Percentiles rank a stretch among this genome's conserved stretches.
These are phyloP conservation scores for Umbelopsis sp. DNA, from an alignment of 371 early-diverging fungal genomes.

Conservation along the genomic window DNA sequence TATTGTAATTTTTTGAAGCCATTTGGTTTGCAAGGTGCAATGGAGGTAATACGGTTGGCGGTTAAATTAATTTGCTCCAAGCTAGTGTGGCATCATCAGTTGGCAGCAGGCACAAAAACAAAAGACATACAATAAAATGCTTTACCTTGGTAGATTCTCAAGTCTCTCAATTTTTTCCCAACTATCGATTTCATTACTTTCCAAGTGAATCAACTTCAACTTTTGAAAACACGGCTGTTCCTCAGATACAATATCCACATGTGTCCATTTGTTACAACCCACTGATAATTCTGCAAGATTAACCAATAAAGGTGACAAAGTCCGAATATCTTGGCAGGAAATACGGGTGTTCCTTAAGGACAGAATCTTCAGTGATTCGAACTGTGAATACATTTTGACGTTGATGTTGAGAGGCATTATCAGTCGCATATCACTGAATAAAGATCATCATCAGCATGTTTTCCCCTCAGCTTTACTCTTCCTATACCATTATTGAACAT, in stretches of 20 bases:
- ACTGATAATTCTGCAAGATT: constrained; percentile 67
- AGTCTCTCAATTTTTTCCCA: constrained; percentile 63
- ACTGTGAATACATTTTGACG: constrained; percentile 23
- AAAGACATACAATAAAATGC: not conserved
- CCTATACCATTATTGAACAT: constrained; percentile 22
- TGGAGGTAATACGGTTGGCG: constrained; percentile 43
- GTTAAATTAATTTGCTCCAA: constrained; percentile 52
- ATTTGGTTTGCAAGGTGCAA: constrained; percentile 18
- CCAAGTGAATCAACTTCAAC: constrained; percentile 66
- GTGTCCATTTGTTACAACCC: constrained; percentile 58
- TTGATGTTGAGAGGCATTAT: not conserved
- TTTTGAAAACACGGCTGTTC: constrained; percentile 45
- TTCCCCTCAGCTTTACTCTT: not conserved
- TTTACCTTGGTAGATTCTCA: constrained; percentile 53
- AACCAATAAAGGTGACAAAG: constrained; percentile 55
- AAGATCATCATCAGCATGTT: not conserved
- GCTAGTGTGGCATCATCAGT: constrained; percentile 17
- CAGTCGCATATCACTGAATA: not conserved
- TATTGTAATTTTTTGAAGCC: constrained; percentile 35
- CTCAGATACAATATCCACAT: constrained; percentile 31
- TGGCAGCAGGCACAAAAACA: not conserved
- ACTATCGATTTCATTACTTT: constrained; percentile 59
- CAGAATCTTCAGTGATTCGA: constrained; percentile 40
- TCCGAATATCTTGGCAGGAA: constrained; percentile 37
- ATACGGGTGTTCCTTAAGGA: constrained; percentile 29